Base-by-base conservation (phyloP, 176 grass and related monocot genomes). In the Luzula sylvatica region DNA sequence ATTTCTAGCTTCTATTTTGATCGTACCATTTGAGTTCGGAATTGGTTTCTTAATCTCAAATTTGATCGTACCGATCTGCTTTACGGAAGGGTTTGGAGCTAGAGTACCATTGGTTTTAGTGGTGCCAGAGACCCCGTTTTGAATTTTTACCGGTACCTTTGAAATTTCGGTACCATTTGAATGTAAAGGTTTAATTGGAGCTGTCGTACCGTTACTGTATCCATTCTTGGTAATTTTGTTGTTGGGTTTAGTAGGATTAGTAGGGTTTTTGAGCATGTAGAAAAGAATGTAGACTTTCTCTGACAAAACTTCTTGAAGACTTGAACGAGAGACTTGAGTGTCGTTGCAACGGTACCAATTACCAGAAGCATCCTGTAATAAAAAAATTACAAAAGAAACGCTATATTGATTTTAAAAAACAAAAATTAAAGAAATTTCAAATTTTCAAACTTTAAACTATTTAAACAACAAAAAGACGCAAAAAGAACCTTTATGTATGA, bases 271-370 rank as follows among this genome's bases (percentile, higher is more conserved):
- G 58, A 86, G 78, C 51, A 98, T 68, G 76, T 90, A 98, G 70
- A 98, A 98, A 67, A 98, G 78, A 69, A 98, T 86, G 68, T 98
- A 98, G 50, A 90, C 93, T 73, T 90, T 98, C 75, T 98, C 78
- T 65, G 93, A 78, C 38, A 98, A 61, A 82, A 90, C 93, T 18
- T 90, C 86, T 61, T 98, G 78, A 65, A 68, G 61, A 67, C 61
- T 98, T 83, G 86, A 83, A 20, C 66, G 69, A 58, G 85, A 80
- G 53, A 98, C 78, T 69, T 98, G 72, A 58, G 93, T 69, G 86
- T 98, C 93, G 48, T 98, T 92, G 77, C 93, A 98, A 17, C 93
- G 87, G 65, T 78, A 98, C 93, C 93, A 98, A 39, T 59, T 62
- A 69, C 82, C 93, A 65, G 40, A 63, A 69, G 75, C 61, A 83